Evolutionary conservation across 495 filamentous ascomycete genomes (phyloP), one percentile per base, ranked within the genome.

Genomic region (Thozetella sp.): DNA sequence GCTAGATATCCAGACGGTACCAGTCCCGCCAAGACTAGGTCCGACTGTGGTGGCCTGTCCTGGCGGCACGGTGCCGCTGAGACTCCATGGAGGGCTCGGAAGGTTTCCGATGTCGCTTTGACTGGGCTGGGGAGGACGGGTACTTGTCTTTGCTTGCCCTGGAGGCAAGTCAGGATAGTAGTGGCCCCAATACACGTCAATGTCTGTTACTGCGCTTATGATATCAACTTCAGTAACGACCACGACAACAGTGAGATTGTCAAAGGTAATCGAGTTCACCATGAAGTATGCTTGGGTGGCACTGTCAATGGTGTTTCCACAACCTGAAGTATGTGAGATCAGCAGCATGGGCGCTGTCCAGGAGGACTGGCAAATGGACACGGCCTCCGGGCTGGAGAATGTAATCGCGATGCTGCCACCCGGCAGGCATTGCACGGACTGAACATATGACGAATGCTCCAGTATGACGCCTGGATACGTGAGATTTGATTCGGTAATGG

Each of bases 61-160:
- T n/a, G n/a, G n/a, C n/a, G n/a, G n/a, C n/a, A n/a, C n/a, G n/a
- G n/a, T n/a, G n/a, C n/a, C n/a, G n/a, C n/a, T n/a, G n/a, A n/a
- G n/a, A n/a, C n/a, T n/a, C n/a, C n/a, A n/a, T 27, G 67, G 57
- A 60, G 59, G 69, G 43, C 63, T 77, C 53, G 68, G 74, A 37
- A 37, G 30, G 30, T n/a, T n/a, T n/a, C n/a, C n/a, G n/a, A n/a
- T n/a, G n/a, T n/a, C n/a, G 30, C 30, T 15, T 37, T 37, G 6
- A 37, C 30, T 15, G 15, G 30, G 30, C 30, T 37, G 6, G 15
- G 6, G 30, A 37, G 6, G 30, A 37, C 30, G n/a, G n/a, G n/a
- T n/a, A n/a, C n/a, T n/a, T n/a, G n/a, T n/a, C n/a, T n/a, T n/a
- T n/a, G n/a, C 15, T 37, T 6, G 30, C 6, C 30, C 30, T 37